These are phyloP conservation scores for Aureobasidium zeae DNA, from an alignment of 2,329 filamentous ascomycete genomes.

Conservation along the genomic window DNA sequence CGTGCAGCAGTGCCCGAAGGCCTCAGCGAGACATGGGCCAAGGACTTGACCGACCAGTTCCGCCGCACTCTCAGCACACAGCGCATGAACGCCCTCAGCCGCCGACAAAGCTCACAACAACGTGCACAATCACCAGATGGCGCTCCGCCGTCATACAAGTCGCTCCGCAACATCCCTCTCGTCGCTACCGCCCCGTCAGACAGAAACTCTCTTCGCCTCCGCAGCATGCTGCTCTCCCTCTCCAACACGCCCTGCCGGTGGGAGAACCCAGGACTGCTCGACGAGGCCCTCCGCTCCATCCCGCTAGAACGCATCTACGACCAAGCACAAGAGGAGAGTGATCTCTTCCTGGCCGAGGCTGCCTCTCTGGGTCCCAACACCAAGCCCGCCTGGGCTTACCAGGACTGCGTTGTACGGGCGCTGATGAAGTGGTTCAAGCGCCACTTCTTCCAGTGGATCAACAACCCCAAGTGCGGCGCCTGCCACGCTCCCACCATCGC, in stretches of 20 bases:
- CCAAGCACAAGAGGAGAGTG: slow-evolving; percentile 87
- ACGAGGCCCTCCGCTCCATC: slow-evolving; percentile 80
- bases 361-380: slow-evolving; percentile 73
- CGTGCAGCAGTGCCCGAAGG: slow-evolving; percentile 9
- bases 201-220: slow-evolving; percentile 40
- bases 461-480: slow-evolving; percentile 77
- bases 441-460: slow-evolving; percentile 92
- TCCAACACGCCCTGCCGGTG: slow-evolving; percentile 87
- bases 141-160: slow-evolving; percentile 49
- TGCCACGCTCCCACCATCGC: slow-evolving; percentile 77
- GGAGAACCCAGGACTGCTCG: slow-evolving; percentile 88
- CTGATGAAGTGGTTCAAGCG: slow-evolving; percentile 93
- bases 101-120: slow-evolving; percentile 26
- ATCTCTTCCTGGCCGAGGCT: slow-evolving; percentile 78
- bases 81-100: slow-evolving; percentile 68
- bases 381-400: slow-evolving; percentile 88
- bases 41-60: slow-evolving; percentile 72
- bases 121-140: background rate
- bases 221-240: slow-evolving; percentile 70
- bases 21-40: slow-evolving; percentile 57
- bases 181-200: slow-evolving; percentile 62
- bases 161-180: slow-evolving; percentile 55
- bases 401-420: slow-evolving; percentile 89
- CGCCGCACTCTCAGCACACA: slow-evolving; percentile 79
- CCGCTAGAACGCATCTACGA: slow-evolving; percentile 85